Base-by-base conservation (phyloP, 768 basidiomycete species). In the Boletus patriciae region DNA sequence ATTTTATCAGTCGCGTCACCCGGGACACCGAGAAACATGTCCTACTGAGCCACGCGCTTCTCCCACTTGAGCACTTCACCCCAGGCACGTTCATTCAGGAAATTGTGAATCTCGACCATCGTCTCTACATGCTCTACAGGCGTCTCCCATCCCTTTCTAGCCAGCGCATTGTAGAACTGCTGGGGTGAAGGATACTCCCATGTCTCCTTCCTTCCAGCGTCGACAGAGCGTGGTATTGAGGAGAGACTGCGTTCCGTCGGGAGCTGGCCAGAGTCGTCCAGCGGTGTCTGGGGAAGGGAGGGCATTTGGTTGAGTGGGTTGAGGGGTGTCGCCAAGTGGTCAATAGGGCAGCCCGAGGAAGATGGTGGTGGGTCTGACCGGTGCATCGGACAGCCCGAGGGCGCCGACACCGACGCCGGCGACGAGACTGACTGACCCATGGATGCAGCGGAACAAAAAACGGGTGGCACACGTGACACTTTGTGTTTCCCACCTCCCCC, bases 101-200 rank as follows among this genome's bases (percentile, higher is more conserved):
- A 98, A 71, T 99, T 99, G 70, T 99, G 97, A 36, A 98, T 98
- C 58, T 94, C 87, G 43, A 99, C 97, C 92, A 99, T 97, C 25
- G 87, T 92, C 70, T 94, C 95, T 44, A 98, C 83, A 72, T 94
- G 89, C 64, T 98, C 93, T 72, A 95, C 94, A 0, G 94, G 94
- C 3, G 97, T 96, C 73, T 96, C 94, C 90, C 91, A 94, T 3
- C 97, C 97, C 70, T 99, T 99, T 59, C 94, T 78, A 11, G 92
- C 92, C 15, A 99, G 80, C 0, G 96, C 96, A 72, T 98, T 98
- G 73, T 98, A 95, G 69, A 98, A 98, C 71, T 98, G 95, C 73
- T 98, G 96, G 11, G 95, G 93, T 3, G 90, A 93, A 3, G 96
- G 96, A 73, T 98, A 98, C 69, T 97, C 94, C 96, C 96, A 98